A percentile compares a stretch with the other conserved stretches of the same genome.
phyloP scores from a whole-genome alignment of 257 asterid genomes.

The Coffea eugenioides region DNA sequence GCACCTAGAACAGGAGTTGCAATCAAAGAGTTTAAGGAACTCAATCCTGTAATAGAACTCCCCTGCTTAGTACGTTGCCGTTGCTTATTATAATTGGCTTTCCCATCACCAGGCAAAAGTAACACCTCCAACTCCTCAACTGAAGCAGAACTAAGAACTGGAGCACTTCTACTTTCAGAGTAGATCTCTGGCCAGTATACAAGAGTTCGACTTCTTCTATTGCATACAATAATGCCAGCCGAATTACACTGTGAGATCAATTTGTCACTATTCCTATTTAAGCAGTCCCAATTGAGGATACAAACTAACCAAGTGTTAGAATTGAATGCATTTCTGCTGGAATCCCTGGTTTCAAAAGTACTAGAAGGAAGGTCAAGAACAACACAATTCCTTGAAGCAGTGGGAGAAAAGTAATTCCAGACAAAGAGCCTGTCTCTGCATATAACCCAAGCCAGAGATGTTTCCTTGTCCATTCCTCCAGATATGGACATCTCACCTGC shows the following conservation, averaged over 20 bases:
- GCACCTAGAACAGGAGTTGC: conserved; percentile 57
- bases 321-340: conserved; percentile 33
- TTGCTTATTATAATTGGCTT: conserved; percentile 37
- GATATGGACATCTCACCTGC: conserved; percentile 62
- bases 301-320: conserved; percentile 64
- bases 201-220: conserved; percentile 48
- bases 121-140: conserved; percentile 41
- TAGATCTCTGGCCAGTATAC: conserved; percentile 77
- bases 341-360: conserved; percentile 37
- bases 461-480: conserved; percentile 88
- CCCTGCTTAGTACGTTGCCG: conserved; percentile 35
- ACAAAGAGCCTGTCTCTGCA: conserved; percentile 61
- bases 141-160: conserved; percentile 47
- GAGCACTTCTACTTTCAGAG: conserved; percentile 38
- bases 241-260: conserved; percentile 44
- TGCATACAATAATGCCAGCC: conserved; percentile 72
- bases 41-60: conserved; percentile 29
- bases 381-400: conserved; percentile 59
- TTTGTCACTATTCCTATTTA: conserved; percentile 38
- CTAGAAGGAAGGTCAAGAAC: conserved; percentile 63
- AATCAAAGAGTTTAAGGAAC: conserved; percentile 64
- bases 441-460: conserved; percentile 79
- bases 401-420: conserved; percentile 70
- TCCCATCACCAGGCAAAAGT: conserved; percentile 33
- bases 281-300: conserved; percentile 64